Evolutionary conservation across 208 protist species (phyloP), one percentile per base, ranked within the genome.

Genomic region (Leishmania major): DNA sequence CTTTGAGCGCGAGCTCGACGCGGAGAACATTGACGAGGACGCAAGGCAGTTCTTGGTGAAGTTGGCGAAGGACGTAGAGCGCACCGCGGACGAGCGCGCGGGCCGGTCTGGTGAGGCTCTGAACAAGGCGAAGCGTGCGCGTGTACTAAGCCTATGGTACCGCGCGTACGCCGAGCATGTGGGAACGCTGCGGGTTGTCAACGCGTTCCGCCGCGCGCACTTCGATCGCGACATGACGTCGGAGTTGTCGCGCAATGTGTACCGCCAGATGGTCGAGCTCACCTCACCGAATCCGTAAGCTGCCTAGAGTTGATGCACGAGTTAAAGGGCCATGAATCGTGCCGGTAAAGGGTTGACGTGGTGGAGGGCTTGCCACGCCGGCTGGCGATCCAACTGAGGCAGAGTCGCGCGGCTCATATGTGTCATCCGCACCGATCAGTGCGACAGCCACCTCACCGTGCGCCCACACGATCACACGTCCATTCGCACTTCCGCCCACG

Each of bases 141-240:
- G 90, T 2, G 93, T 89, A 5, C 82, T 81, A 10, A 89, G 89
- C 35, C 85, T 94, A 70, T 96, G 93, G 93, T 82, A 88, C 37
- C 78, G 90, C 66, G 93, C 88, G 2, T 85, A 87, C n/a, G 83
- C 91, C 73, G 89, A 93, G 70, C 91, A 95, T 81, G 86, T 96
- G 70, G 80, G 77, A 25, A 85, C 87, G 17, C 77, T 77, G 71
- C 60, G 83, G 35, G 84, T 92, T 31, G 87, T 96, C 8, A 93
- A 91, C 62, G 89, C 89, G 11, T 96, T 96, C 78, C 89, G 87
- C 37, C 86, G 90, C 5, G 83, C 90, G 3, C 87, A 74, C 73
- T 28, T 40, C 1, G 79, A 83, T 31, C 62, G 62, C 51, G 79
- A 83, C 73, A 83, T 83, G 79, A 83, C 75, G 10, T 78, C 79